Base-by-base conservation (phyloP, 345 rosid genomes). In the Xanthoceras sorbifolium region DNA sequence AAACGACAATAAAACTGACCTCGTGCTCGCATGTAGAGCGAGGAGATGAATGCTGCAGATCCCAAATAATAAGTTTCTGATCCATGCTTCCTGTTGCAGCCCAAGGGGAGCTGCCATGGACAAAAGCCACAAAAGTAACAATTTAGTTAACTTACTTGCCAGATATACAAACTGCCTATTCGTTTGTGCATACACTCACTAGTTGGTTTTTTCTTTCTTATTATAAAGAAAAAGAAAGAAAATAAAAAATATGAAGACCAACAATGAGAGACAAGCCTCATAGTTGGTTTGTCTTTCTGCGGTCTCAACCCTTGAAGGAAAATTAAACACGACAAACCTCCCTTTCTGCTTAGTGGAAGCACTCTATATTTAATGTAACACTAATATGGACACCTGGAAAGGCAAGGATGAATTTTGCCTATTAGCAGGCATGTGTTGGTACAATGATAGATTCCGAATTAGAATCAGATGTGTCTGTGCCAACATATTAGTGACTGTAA, bases 31-130 rank as follows among this genome's bases (percentile, higher is more conserved):
- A 93, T 73, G 82, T 91, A 78, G 82, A 80, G 20, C 97, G 90
- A 15, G 97, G 87, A 18, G 80, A 80, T n/a, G 94, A 93, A 83
- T 83, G 82, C 67, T 92, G 92, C 63, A 91, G 82, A 85, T 93
- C 98, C 97, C 98, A 93, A 28, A 93, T 89, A 18, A 91, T 83
- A 65, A 96, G 97, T 76, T 91, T 90, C 71, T 87, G 76, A 84
- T 96, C 97, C 92, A 91, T 82, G 83, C 97, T 87, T 80, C 97
- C 97, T 0, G 97, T 89, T 72, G 97, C 98, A 69, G 90, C 97
- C 94, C 91, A 85, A 4, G 90, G 92, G 36, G 85, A 79, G 72
- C 97, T 92, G 83, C 57, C 54, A 22, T 20, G 38, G 18, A 72
- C 10, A 72, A 40, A 44, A 64, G 52, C 40, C 57, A 57, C 44